Percentiles rank a stretch among this genome's conserved stretches.
These are phyloP conservation scores for Staphylotrichum tortipilum DNA, from an alignment of 495 filamentous ascomycete genomes.

Conservation along the genomic window DNA sequence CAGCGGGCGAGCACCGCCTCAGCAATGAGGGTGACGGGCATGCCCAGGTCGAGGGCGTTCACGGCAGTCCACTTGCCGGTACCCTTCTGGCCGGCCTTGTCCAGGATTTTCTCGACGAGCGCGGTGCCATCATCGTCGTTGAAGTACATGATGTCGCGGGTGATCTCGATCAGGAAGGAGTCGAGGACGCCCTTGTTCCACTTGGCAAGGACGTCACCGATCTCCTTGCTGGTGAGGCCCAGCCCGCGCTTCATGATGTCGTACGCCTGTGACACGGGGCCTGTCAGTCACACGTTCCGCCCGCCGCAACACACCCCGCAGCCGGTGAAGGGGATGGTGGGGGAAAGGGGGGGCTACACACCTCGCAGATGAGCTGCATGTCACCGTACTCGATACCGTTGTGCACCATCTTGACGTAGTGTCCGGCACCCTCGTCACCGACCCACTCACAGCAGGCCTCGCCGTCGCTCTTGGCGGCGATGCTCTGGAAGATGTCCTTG, in stretches of 20 bases:
- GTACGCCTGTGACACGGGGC: slow-evolving; percentile 68
- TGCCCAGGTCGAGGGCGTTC: slow-evolving; percentile 95
- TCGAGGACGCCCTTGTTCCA: slow-evolving; percentile 99
- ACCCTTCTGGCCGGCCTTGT: slow-evolving; percentile 98
- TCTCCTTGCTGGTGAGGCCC: slow-evolving; percentile 76
- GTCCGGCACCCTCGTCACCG: slow-evolving; percentile 95
- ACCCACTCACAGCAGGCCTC: slow-evolving; percentile 99
- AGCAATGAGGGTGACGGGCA: slow-evolving; percentile 97
- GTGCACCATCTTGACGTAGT: slow-evolving; percentile 99
- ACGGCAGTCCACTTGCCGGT: slow-evolving; percentile 99
- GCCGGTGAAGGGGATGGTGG: too few species aligned
- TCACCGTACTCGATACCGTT: slow-evolving; percentile 99
- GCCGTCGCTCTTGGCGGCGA: slow-evolving; percentile 90
- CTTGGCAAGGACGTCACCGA: slow-evolving; percentile 84
- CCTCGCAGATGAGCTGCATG: slow-evolving; percentile 99
- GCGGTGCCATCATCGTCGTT: slow-evolving; percentile 87
- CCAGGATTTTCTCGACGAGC: slow-evolving; percentile 96
- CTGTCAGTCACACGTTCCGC: slow-evolving; percentile 1
- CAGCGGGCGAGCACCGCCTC: slow-evolving; percentile 95
- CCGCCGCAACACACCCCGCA: too few species aligned
- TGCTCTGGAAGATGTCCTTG: slow-evolving; percentile 98
- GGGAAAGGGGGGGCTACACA: slow-evolving; percentile 39
- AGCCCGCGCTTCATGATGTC: slow-evolving; percentile 98
- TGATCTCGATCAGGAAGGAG: slow-evolving; percentile 99
- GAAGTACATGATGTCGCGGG: slow-evolving; percentile 92